These are phyloP conservation scores for Saccharomyces hybrid DNA, from an alignment of 1,139 yeast species.

Conservation along the genomic window DNA sequence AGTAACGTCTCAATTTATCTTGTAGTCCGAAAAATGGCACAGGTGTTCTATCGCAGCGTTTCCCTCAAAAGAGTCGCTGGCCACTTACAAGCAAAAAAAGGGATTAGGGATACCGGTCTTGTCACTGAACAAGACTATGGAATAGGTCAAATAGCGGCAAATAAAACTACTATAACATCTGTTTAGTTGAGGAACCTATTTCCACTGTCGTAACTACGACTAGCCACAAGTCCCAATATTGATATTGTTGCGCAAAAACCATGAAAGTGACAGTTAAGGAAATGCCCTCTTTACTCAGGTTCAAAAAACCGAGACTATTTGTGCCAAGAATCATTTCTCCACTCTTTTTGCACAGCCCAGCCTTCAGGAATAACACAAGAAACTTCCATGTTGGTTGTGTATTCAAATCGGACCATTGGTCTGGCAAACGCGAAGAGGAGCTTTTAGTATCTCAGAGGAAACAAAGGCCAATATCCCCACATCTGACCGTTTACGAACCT, in stretches of 20 bases:
- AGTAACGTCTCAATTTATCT: too few relatives aligned
- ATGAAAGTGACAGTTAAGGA: neutral
- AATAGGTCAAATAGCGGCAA: too few relatives aligned
- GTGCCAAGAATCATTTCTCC: neutral
- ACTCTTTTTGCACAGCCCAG: neutral
- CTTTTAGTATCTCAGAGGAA: slow-evolving; percentile 75
- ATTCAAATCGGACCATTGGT: slow-evolving; percentile 39
- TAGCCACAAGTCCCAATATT: too few relatives aligned
- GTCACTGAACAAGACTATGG: too few relatives aligned
- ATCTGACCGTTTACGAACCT: slow-evolving; percentile 79
- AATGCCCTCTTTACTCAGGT: neutral
- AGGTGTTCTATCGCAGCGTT: too few relatives aligned
- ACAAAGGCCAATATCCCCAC: slow-evolving; percentile 88
- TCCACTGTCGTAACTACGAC: too few relatives aligned
- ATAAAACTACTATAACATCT: too few relatives aligned
- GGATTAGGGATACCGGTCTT: too few relatives aligned
- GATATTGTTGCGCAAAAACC: neutral
- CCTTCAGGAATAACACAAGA: neutral
- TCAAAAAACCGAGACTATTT: neutral
- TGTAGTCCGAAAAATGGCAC: too few relatives aligned
- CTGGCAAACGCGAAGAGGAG: slow-evolving; percentile 57
- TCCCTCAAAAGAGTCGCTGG: too few relatives aligned
- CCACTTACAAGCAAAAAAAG: too few relatives aligned
- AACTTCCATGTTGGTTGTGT: neutral
- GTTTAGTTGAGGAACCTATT: too few relatives aligned